A percentile compares a stretch with the other conserved stretches of the same genome.
These are phyloP conservation scores for Penicillium steckii DNA, from an alignment of 495 filamentous ascomycete genomes.

Conservation along the genomic window DNA sequence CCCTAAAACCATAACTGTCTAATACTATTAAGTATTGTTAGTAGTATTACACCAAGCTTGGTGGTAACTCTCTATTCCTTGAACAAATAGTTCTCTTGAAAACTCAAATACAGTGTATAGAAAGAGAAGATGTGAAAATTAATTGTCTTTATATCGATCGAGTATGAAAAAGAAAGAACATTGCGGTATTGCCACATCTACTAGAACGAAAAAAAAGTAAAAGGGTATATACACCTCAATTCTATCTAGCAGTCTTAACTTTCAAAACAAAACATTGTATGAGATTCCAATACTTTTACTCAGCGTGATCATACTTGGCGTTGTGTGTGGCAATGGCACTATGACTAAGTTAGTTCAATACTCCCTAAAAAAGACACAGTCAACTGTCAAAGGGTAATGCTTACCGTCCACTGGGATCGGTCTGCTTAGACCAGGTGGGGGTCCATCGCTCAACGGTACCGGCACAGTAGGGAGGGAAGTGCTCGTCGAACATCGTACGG, in stretches of 20 bases:
- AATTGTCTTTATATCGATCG: too few relatives aligned
- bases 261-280: constrained; percentile 11
- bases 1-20: too few relatives aligned
- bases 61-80: too few relatives aligned
- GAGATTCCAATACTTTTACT: constrained; percentile 24
- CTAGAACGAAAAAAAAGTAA: too few relatives aligned
- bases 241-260: constrained; percentile 9
- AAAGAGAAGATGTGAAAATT: too few relatives aligned
- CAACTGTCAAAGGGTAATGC: constrained; percentile 20
- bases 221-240: constrained; percentile 7
- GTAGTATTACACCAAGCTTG: too few relatives aligned
- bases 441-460: constrained; percentile 94
- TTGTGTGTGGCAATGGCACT: constrained; percentile 71
- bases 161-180: too few relatives aligned
- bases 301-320: constrained; percentile 58
- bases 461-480: constrained; percentile 89
- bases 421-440: constrained; percentile 96
- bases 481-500: constrained; percentile 96
- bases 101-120: too few relatives aligned
- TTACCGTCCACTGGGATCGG: constrained; percentile 89
- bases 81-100: too few relatives aligned
- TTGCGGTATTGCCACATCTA: too few relatives aligned
- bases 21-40: too few relatives aligned
- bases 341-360: constrained; percentile 18
- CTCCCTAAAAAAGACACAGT: neutral